Base-by-base conservation (phyloP, 2,329 filamentous ascomycete species). In the Monilinia vaccinii-corymbosi region DNA sequence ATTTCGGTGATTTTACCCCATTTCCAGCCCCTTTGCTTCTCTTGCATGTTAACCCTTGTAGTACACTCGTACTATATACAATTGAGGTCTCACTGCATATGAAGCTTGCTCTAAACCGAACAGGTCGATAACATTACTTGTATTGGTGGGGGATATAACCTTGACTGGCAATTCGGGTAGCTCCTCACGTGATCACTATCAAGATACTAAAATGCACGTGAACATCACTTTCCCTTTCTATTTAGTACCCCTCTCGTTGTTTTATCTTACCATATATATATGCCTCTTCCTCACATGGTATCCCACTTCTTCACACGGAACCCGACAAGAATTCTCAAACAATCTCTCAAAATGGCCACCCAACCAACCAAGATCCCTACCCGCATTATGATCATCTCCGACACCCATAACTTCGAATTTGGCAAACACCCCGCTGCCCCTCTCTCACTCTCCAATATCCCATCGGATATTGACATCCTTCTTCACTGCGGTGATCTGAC, bases 401-500 rank as follows among this genome's bases (percentile, higher is more conserved):
- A 71, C 47, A 70, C 69, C 1, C 69, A 70, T 55, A 62, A 63
- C 56, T 70, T 67, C 57, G 7, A 64, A 42, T 69, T 68, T 40
- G 60, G 60, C n/a, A 49, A 34, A 34, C 10, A 64, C 21, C 56
- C 56, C 0, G 44, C 59, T 21, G 64, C 68, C 52, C 61, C 69
- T 2, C 53, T 61, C 14, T 65, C 66, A 1, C 76, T 81, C 40
- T 21, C 52, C 6, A 57, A 49, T 4, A 48, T 56, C 18, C 52
- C 46, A 11, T 5, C 16, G 7, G 31, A 59, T 6, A 56, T 64
- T 40, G 72, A 76, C 55, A 67, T 76, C 13, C 65, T 74, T 3
- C 67, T 76, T 8, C 72, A 76, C 57, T 74, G 72, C 44, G 74
- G 74, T 6, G 73, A 76, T 60, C 63, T 75, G 1, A 74, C 73